A percentile compares a stretch with the other conserved stretches of the same genome.
Conservation (phyloP, 2,329 filamentous ascomycete species). For the Aspergillus udagawae region DNA sequence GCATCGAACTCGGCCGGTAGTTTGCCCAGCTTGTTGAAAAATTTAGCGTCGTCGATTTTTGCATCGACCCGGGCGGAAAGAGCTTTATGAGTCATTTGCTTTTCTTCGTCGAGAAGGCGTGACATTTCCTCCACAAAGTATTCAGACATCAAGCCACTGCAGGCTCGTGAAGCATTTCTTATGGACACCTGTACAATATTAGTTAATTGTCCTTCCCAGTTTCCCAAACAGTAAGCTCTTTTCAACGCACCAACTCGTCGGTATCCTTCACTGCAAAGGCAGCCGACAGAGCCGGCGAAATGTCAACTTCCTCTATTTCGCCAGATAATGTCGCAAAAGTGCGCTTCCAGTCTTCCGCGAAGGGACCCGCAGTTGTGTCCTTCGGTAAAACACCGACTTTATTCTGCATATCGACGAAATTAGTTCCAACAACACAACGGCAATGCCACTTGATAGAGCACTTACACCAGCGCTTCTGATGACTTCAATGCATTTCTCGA, state of each 20-base stretch:
- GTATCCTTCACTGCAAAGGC: constrained; percentile 94
- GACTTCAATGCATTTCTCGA: constrained; percentile 74
- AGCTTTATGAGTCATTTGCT: constrained; percentile 87
- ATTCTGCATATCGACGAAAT: constrained; percentile 51
- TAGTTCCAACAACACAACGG: not conserved
- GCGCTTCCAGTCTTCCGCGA: constrained; percentile 95
- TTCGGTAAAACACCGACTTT: constrained; percentile 86
- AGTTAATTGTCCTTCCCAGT: constrained; percentile 2
- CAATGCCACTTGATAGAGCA: constrained; percentile 19
- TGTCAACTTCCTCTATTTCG: constrained; percentile 84
- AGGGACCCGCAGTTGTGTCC: constrained; percentile 79
- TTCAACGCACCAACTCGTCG: constrained; percentile 65
- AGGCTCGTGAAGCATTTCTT: constrained; percentile 89
- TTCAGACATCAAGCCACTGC: constrained; percentile 88
- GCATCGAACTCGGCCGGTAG: constrained; percentile 83
- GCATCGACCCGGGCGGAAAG: constrained; percentile 83
- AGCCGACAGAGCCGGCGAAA: constrained; percentile 69
- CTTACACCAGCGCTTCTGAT: constrained; percentile 84
- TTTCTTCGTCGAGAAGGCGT: constrained; percentile 88
- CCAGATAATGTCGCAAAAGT: constrained; percentile 72
- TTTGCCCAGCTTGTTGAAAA: constrained; percentile 81
- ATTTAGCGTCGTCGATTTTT: constrained; percentile 90
- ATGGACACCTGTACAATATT: constrained; percentile 64
- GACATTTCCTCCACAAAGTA: constrained; percentile 99
- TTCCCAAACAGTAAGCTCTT: not conserved